Percentiles rank a stretch among this genome's conserved stretches.
These are phyloP conservation scores for Agaricus sinodeliciosus DNA, from an alignment of 768 basidiomycete species.

Conservation along the genomic window DNA sequence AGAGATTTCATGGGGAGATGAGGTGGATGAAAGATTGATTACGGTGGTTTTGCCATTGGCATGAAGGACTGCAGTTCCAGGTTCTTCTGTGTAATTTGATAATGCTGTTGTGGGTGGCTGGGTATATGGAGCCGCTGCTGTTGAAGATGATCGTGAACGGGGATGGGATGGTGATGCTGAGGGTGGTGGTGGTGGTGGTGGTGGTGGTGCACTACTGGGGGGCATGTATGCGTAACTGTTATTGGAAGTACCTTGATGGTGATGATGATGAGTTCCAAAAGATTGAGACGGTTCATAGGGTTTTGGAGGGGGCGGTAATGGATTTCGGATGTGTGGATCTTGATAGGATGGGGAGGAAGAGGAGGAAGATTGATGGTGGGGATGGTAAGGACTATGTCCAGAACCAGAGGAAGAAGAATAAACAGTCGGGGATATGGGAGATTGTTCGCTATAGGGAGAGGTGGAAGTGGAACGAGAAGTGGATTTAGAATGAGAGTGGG, in stretches of 20 bases:
- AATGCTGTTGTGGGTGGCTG: slow-evolving; percentile 21
- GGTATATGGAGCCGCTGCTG: too few species aligned
- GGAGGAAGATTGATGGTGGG: not conserved
- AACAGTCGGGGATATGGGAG: not conserved
- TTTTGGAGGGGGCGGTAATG: too few species aligned
- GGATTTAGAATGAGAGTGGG: slow-evolving; percentile 8
- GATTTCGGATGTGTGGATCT: not conserved
- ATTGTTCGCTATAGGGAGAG: slow-evolving; percentile 5
- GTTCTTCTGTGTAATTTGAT: too few species aligned
- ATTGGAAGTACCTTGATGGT: not conserved
- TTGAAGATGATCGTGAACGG: slow-evolving; percentile 15
- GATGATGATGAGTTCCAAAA: too few species aligned
- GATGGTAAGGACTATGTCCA: slow-evolving; percentile 5
- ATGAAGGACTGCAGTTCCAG: slow-evolving; percentile 3
- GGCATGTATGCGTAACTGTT: not conserved
- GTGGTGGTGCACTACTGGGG: slow-evolving; percentile 12
- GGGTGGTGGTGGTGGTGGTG: slow-evolving; percentile 10
- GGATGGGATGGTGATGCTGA: slow-evolving; percentile 14
- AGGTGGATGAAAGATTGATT: not conserved
- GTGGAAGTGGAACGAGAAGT: slow-evolving; percentile 9
- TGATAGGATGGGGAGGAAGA: not conserved
- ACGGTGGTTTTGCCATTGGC: not conserved
- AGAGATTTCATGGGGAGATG: not conserved
- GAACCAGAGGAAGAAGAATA: not conserved
- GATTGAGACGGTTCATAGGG: too few species aligned